A percentile compares a stretch with the other conserved stretches of the same genome.
These are phyloP conservation scores for Crotalaria pallida DNA, from an alignment of 306 rosid genomes.

Conservation along the genomic window DNA sequence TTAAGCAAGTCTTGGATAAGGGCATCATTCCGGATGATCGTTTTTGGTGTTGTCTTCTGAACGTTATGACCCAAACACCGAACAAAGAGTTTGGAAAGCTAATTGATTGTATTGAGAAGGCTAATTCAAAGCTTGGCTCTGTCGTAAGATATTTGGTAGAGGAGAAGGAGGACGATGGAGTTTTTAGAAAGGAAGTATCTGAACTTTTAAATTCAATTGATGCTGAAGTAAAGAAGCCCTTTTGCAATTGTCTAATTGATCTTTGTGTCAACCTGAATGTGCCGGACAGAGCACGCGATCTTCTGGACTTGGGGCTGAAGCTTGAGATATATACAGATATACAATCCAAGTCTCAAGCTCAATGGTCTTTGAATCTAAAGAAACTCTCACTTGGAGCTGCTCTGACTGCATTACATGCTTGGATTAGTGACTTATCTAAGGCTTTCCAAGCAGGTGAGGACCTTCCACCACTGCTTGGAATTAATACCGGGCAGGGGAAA, in stretches of 20 bases:
- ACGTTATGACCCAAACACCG: conserved; percentile 68
- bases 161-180: conserved; percentile 31
- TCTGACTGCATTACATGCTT: conserved; percentile 67
- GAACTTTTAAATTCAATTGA: conserved; percentile 49
- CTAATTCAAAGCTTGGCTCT: conserved; percentile 57
- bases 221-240: conserved; percentile 58
- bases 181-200: conserved; percentile 54
- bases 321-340: conserved; percentile 57
- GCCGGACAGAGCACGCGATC: conserved; percentile 56
- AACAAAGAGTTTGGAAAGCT: conserved; percentile 64
- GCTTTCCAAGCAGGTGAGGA: conserved; percentile 60
- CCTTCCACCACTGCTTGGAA: conserved; percentile 79
- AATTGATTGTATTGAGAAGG: conserved; percentile 51
- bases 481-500: conserved; percentile 83
- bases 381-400: conserved; percentile 88
- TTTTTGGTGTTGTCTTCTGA: conserved; percentile 83
- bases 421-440: conserved; percentile 72
- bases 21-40: conserved; percentile 65
- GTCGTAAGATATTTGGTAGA: conserved; percentile 60
- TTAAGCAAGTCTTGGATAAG: conserved; percentile 48
- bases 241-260: conserved; percentile 87
- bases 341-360: conserved; percentile 60
- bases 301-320: conserved; percentile 51
- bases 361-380: conserved; percentile 82
- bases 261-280: conserved; percentile 65